Base-by-base conservation (phyloP, 192 early-diverging fungal genomes). In the Rhizophlyctis rosea region DNA sequence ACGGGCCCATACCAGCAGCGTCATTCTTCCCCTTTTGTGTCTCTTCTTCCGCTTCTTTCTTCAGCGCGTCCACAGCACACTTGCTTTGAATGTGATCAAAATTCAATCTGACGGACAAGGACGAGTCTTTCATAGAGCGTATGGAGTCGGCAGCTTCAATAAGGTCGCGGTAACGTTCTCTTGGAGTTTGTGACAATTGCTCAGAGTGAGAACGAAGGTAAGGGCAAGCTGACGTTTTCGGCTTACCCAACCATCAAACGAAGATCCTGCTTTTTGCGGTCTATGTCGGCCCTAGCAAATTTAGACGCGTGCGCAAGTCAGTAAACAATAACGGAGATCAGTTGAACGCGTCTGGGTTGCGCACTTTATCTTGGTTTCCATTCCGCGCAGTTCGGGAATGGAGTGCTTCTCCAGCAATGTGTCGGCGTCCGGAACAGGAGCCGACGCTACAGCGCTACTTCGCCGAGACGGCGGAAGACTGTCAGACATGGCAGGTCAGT, bases 121-220 rank as follows among this genome's bases (percentile, higher is more conserved):
- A 77, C 23, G 76, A 79, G 21, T 75, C 67, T 44, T 76, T 76
- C 91, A 94, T 94, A 16, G 75, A 61, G 11, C 82, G 77, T 29
- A 94, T 91, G 36, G 86, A 76, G 59, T 94, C 91, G 3, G 91
- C 88, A 0, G 91, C 91, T 25, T 86, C 84, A 48, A 94, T 90
- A 47, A 94, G 61, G 59, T 94, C 91, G n/a, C 88, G 74, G 62
- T 94, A 94, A 27, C 89, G 77, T 60, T 93, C 90, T 21, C 91
- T 92, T 63, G 32, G 39, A n/a, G n/a, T n/a, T n/a, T n/a, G n/a
- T n/a, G n/a, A n/a, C n/a, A n/a, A n/a, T n/a, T n/a, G n/a, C n/a
- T n/a, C n/a, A n/a, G n/a, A n/a, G n/a, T n/a, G n/a, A n/a, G n/a
- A n/a, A n/a, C n/a, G n/a, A n/a, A n/a, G n/a, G n/a, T n/a, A n/a